Base-by-base conservation (phyloP, 2,329 filamentous ascomycete species). In the Claviceps cyperi region DNA sequence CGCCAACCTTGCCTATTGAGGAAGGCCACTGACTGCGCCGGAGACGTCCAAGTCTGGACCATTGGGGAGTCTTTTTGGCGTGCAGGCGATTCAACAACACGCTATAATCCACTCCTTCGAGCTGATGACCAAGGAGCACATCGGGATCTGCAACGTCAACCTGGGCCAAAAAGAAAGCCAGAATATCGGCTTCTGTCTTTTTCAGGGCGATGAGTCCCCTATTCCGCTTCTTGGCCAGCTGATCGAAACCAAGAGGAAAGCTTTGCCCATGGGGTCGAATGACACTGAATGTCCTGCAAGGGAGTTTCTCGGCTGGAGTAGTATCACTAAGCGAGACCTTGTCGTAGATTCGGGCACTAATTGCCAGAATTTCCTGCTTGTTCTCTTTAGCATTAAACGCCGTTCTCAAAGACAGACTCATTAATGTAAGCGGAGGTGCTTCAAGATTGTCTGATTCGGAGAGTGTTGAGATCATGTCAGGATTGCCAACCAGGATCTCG, bases 71-170 rank as follows among this genome's bases (percentile, higher is more conserved):
- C 66, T 91, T 97, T 67, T 85, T 90, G 61, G 94, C 86, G 54
- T 87, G 81, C 58, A 98, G 73, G 47, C 92, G 83, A 63, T 80
- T 94, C 24, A 98, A 73, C 11, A 98, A 72, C 51, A 96, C 82
- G 57, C 89, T 94, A 64, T 94, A 94, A 63, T 98, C 92, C 4
- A 96, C 89, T 59, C 94, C 92, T 65, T 98, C 92, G n/a, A 98
- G 76, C 60, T 94, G 85, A 65, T 98, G 91, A 13, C 92, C 92
- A 57, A 97, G 76, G 37, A 98, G 78, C 32, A 95, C 89, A 70
- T 98, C 92, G 0, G 92, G 92, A 60, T 98, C 92, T 53, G 86
- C 83, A 32, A 84, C 77, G 59, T 94, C 86, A 39, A 98, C 76
- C 59, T 96, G 82, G 2, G 90, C 90, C 54, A 98, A 70, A 64